Conservation (phyloP, 2,329 filamentous ascomycete species). For the Diaporthe velutina region DNA sequence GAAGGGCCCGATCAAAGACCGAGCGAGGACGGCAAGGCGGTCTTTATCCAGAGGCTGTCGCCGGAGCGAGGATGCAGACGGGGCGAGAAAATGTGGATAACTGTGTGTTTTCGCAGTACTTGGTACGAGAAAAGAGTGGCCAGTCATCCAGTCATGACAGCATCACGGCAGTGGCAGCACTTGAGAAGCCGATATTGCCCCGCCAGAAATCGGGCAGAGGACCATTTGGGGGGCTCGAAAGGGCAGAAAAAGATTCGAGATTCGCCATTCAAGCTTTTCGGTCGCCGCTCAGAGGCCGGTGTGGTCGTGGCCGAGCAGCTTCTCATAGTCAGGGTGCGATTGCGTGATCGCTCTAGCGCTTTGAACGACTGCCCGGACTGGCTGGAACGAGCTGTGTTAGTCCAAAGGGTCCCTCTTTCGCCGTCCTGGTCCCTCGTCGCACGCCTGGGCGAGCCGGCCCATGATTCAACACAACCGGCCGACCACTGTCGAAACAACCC, state of each 20-base stretch:
- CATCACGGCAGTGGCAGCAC: slow-evolving; percentile 29
- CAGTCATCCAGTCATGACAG: slow-evolving; percentile 33
- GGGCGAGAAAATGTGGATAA: slow-evolving; percentile 26
- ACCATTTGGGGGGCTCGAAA: slow-evolving; percentile 21
- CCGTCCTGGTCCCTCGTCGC: not conserved
- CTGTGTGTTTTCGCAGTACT: slow-evolving; percentile 16
- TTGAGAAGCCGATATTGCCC: slow-evolving; percentile 3
- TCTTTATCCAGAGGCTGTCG: slow-evolving; percentile 30
- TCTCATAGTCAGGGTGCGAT: slow-evolving; percentile 38
- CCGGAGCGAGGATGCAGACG: slow-evolving; percentile 30
- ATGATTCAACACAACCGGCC: slow-evolving; percentile 30
- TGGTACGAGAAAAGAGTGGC: slow-evolving; percentile 21
- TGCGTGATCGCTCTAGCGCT: slow-evolving; percentile 40
- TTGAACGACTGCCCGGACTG: slow-evolving; percentile 33
- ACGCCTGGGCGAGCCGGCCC: slow-evolving; percentile 17
- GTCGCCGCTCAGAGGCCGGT: slow-evolving; percentile 17
- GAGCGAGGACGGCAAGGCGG: slow-evolving; percentile 33
- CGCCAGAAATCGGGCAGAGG: slow-evolving; percentile 26
- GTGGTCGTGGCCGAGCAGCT: slow-evolving; percentile 20
- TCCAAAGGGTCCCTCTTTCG: slow-evolving; percentile 4
- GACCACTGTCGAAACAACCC: slow-evolving; percentile 25
- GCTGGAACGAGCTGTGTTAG: not conserved
- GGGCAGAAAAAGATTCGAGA: slow-evolving; percentile 12
- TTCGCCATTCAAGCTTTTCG: slow-evolving; percentile 36
- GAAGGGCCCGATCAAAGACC: not conserved